A percentile compares a stretch with the other conserved stretches of the same genome.
phyloP scores from a whole-genome alignment of 176 grass and related monocot species.

The Olyra latifolia region DNA sequence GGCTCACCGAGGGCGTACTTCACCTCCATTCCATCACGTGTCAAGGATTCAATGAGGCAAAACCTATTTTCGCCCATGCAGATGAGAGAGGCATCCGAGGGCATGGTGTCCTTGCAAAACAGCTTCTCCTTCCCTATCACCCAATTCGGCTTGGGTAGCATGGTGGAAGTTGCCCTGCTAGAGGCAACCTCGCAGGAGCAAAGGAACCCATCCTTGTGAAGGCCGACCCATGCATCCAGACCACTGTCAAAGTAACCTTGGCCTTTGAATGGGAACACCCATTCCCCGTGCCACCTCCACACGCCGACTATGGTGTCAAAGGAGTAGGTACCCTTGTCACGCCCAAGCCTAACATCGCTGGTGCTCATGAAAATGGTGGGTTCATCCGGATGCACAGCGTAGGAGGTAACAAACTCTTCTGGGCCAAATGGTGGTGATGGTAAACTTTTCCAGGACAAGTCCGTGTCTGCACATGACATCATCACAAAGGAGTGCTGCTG shows the following conservation, averaged over 20 bases:
- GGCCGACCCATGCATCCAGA: conserved; percentile 17
- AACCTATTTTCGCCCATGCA: neutral
- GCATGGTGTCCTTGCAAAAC: neutral
- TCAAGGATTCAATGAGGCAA: neutral
- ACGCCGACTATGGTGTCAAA: neutral
- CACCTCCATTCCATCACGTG: neutral
- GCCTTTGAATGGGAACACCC: conserved; percentile 5
- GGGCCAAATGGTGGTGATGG: neutral
- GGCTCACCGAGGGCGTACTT: neutral
- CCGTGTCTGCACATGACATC: neutral
- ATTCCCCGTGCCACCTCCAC: neutral
- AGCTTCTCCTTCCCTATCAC: neutral
- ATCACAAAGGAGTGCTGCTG: neutral
- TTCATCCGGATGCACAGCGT: conserved; percentile 1
- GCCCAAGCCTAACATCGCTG: too few species aligned
- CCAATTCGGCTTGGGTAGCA: neutral
- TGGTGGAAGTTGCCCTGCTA: neutral
- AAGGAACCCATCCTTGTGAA: neutral
- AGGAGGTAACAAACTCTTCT: neutral
- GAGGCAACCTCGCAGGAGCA: conserved; percentile 1
- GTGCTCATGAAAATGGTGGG: conserved; percentile 21
- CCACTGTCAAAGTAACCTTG: conserved; percentile 12
- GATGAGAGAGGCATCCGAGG: neutral
- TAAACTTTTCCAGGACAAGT: neutral
- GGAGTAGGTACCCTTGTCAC: neutral